A percentile compares a stretch with the other conserved stretches of the same genome.
phyloP scores from a whole-genome alignment of 192 early-diverging fungal genomes.

The Radiomyces spectabilis region DNA sequence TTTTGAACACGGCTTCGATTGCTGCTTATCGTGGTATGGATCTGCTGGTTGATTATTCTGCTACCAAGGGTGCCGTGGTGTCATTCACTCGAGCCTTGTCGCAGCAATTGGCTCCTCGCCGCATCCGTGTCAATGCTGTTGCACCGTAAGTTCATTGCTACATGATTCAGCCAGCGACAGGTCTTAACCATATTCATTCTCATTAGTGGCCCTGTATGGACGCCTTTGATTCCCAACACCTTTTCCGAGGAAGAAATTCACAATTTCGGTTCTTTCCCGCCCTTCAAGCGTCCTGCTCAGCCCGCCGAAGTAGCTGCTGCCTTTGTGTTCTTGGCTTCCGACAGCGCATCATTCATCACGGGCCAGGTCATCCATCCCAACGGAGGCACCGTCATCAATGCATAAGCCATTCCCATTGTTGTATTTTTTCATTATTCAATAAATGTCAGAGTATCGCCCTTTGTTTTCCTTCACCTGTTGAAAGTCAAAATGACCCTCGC shows the following conservation, averaged over 20 bases:
- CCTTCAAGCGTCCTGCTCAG: conserved; percentile 40
- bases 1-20: conserved; percentile 48
- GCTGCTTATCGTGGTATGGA: conserved; percentile 43
- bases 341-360: conserved; percentile 37
- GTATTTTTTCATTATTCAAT: neutral
- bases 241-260: conserved; percentile 33
- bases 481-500: too few species aligned
- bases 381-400: conserved; percentile 30
- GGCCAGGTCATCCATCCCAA: conserved; percentile 39
- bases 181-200: too few species aligned
- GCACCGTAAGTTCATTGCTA: too few species aligned
- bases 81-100: conserved; percentile 44
- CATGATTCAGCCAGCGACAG: too few species aligned
- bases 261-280: conserved; percentile 35
- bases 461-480: too few species aligned
- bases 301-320: conserved; percentile 37
- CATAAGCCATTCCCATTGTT: conserved; percentile 4
- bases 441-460: too few species aligned
- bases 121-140: conserved; percentile 47
- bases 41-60: conserved; percentile 39
- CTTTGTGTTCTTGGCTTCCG: conserved; percentile 43
- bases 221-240: conserved; percentile 38
- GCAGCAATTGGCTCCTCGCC: conserved; percentile 31
- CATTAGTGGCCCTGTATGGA: conserved; percentile 50
- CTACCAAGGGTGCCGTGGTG: conserved; percentile 48